Evolutionary conservation across 2,329 filamentous ascomycete species (phyloP).

Genomic region (Trematosphaeria pertusa): DNA sequence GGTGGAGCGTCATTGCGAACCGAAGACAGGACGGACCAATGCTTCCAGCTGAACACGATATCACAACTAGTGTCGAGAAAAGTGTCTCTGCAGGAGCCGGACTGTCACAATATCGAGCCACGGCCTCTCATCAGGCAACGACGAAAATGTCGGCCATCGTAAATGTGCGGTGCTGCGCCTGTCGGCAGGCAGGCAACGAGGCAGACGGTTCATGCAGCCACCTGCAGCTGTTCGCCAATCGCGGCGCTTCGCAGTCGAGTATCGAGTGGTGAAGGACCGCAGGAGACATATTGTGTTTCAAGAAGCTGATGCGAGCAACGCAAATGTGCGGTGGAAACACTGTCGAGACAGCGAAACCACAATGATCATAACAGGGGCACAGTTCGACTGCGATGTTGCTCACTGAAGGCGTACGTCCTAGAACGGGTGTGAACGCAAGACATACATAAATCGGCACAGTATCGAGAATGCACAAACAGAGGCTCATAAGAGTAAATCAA

Average conservation of each 20-base stretch:
- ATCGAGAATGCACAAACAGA: background rate
- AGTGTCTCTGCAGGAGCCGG: no score
- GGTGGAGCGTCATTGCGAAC: background rate
- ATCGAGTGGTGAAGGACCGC: background rate
- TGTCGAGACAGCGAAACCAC: background rate
- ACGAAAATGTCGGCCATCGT: no score
- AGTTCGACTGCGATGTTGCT: background rate
- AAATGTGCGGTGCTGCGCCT: background rate
- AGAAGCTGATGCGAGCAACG: background rate
- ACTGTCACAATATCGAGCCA: no score
- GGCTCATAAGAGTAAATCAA: background rate
- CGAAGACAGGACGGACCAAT: background rate
- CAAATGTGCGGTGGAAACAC: background rate
- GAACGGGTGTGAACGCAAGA: background rate
- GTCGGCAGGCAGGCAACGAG: background rate
- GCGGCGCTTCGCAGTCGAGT: no score
- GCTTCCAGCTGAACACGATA: background rate
- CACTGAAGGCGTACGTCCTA: background rate
- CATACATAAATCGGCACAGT: background rate
- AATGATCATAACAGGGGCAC: background rate
- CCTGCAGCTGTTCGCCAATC: no score
- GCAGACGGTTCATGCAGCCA: no score
- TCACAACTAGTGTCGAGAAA: no score
- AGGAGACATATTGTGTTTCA: background rate
- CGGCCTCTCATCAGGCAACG: no score